Evolutionary conservation across 495 filamentous ascomycete genomes (phyloP).

Genomic region (Aspergillus haitiensis): DNA sequence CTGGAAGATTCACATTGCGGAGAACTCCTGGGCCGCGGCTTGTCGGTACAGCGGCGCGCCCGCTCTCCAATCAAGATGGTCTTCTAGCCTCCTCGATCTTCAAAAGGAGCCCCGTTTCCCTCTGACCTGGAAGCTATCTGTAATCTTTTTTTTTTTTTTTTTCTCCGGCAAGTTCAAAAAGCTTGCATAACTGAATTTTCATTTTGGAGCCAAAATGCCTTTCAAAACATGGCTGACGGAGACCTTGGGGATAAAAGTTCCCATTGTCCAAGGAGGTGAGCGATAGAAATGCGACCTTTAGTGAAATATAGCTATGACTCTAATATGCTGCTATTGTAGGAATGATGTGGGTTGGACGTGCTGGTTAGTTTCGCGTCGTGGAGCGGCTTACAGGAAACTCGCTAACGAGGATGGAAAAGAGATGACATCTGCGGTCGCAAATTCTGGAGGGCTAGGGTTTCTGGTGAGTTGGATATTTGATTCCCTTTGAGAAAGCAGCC

Average conservation of each 20-base stretch:
- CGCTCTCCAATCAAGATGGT: background rate
- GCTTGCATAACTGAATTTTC: background rate
- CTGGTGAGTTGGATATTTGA: background rate
- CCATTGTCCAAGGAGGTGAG: slow-evolving; percentile 15
- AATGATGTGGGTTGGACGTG: slow-evolving; percentile 15
- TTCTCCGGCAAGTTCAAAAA: background rate
- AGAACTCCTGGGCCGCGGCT: slow-evolving; percentile 8
- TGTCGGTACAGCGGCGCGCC: slow-evolving; percentile 1
- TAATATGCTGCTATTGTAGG: background rate
- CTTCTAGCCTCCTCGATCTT: slow-evolving; percentile 1
- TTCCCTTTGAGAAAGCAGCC: too few species aligned
- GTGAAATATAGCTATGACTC: background rate
- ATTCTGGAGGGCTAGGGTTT: slow-evolving; percentile 13
- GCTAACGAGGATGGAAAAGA: background rate
- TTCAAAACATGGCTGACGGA: slow-evolving; percentile 16
- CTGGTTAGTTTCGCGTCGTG: background rate
- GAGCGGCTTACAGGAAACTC: background rate
- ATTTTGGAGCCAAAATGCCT: background rate
- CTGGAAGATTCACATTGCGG: background rate
- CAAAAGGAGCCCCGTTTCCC: background rate
- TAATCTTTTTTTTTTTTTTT: background rate
- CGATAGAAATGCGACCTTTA: background rate
- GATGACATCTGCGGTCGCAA: slow-evolving; percentile 11
- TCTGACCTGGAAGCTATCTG: background rate
- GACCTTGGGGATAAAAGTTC: slow-evolving; percentile 13